Evolutionary conservation across 495 filamentous ascomycete genomes (phyloP).

Genomic region (Podospora pseudopauciseta): DNA sequence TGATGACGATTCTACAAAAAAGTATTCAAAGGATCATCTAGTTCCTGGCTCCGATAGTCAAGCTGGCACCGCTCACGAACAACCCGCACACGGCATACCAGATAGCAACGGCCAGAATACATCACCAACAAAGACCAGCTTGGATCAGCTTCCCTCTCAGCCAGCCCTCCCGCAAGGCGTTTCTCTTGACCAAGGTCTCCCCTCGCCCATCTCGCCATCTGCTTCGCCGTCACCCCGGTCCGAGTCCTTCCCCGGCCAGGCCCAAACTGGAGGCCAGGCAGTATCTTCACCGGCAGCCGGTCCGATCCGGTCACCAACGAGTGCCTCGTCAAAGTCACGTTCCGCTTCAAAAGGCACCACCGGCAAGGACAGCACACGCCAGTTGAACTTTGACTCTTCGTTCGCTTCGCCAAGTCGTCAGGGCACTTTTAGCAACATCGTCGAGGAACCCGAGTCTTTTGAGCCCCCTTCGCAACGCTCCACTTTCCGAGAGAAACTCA

Average conservation of each 20-base stretch:
- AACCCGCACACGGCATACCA: slow-evolving; percentile 9
- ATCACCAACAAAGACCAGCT: slow-evolving; percentile 17
- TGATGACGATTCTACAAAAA: slow-evolving; percentile 25
- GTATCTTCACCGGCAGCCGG: slow-evolving; percentile 14
- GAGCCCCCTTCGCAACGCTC: slow-evolving; percentile 20
- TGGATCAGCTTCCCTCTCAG: slow-evolving; percentile 17
- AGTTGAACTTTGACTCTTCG: slow-evolving; percentile 30
- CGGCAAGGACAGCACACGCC: slow-evolving; percentile 26
- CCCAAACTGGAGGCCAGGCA: slow-evolving; percentile 15
- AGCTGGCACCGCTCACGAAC: slow-evolving; percentile 12
- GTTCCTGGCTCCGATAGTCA: slow-evolving; percentile 8
- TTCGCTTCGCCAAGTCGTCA: slow-evolving; percentile 26
- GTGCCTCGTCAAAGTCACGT: slow-evolving; percentile 11
- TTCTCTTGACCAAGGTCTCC: slow-evolving; percentile 26
- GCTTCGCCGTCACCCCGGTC: slow-evolving; percentile 20
- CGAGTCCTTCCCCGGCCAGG: slow-evolving; percentile 14
- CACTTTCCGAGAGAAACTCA: slow-evolving; percentile 26
- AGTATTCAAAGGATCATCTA: slow-evolving; percentile 21
- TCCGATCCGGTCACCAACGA: slow-evolving; percentile 7
- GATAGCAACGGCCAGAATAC: slow-evolving; percentile 18
- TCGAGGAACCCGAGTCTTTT: slow-evolving; percentile 32
- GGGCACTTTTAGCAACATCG: slow-evolving; percentile 28
- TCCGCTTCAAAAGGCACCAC: slow-evolving; percentile 22
- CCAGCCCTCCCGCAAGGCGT: slow-evolving; percentile 23
- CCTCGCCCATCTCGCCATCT: slow-evolving; percentile 30